Evolutionary conservation across 495 filamentous ascomycete species (phyloP).

Genomic region (Sphaerosporella brunnea): DNA sequence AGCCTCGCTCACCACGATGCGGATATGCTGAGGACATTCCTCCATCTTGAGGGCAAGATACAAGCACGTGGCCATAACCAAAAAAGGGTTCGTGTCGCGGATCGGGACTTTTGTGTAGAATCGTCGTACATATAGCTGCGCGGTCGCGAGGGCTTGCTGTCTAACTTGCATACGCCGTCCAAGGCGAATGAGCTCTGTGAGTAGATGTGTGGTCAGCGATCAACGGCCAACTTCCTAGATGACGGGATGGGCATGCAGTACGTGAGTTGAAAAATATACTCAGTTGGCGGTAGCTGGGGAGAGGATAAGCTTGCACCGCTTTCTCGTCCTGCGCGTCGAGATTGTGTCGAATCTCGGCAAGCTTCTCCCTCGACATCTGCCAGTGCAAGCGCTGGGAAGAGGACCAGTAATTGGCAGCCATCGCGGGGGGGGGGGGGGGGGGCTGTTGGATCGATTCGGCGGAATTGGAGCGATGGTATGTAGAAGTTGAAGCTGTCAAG

Average conservation of each 20-base stretch:
- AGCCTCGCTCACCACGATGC: conserved; percentile 68
- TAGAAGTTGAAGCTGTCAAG: no score
- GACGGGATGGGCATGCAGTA: no score
- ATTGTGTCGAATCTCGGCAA: conserved; percentile 51
- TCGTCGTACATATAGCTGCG: conserved; percentile 81
- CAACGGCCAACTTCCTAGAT: no score
- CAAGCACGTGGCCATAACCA: conserved; percentile 73
- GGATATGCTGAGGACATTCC: conserved; percentile 91
- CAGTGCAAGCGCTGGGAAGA: conserved; percentile 80
- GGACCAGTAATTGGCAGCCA: conserved; percentile 96
- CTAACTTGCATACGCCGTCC: conserved; percentile 58
- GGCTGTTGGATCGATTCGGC: no score
- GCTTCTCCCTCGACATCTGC: conserved; percentile 67
- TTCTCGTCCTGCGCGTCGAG: conserved; percentile 55
- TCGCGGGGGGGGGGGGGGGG: no score
- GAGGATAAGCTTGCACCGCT: conserved; percentile 55
- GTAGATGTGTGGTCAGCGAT: no score
- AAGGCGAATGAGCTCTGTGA: conserved; percentile 58
- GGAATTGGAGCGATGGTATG: no score
- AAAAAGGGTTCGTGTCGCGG: conserved; percentile 81
- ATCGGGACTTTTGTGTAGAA: conserved; percentile 89
- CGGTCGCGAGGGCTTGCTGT: conserved; percentile 87
- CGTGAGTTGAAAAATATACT: conserved; percentile 87
- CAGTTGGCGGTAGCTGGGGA: conserved; percentile 64
- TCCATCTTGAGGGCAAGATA: conserved; percentile 98